Base-by-base conservation (phyloP, 257 asterid species). In the Solanum arcanum region DNA sequence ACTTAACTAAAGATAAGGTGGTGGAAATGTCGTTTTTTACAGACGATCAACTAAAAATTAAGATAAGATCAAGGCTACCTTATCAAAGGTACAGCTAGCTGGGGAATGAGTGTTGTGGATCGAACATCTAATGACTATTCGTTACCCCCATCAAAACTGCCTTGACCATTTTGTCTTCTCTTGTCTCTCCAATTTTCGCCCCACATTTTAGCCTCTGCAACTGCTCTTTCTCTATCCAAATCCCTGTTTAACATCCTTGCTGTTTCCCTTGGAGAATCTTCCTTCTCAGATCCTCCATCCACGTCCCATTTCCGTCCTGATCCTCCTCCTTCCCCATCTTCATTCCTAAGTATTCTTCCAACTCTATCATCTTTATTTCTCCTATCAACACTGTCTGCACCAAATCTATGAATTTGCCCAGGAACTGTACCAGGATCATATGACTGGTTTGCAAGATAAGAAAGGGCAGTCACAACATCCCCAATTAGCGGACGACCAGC, bases 141-240 rank as follows among this genome's bases (percentile, higher is more conserved):
- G 16, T 91, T 94, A 83, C 87, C 92, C 72, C 89, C 95, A 72
- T 94, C 98, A 83, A 92, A 94, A 90, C 93, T 92, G 68, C 96
- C 95, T 75, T 89, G 92, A 39, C 91, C 95, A 87, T 86, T 93
- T 86, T 96, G 98, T 25, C 96, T 91, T 76, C 97, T 92, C 86
- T 97, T 94, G 68, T 96, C 97, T 37, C 98, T 90, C 98, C 95
- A 94, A 87, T 97, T 97, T 49, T 97, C 99, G 6, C 99, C 99
- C 99, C 99, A 97, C 99, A 96, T 94, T 89, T 97, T 97, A 18
- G 99, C 99, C 89, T 97, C 99, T 0, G 99, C 99, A 25, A 96
- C 99, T 5, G 99, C 99, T 12, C 99, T 92, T 90, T 96, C 99
- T 87, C 99, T 90, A 60, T 95, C 98, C 84, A 93, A 85, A 83